phyloP scores from a whole-genome alignment of 2,329 filamentous ascomycete species.

The Penicillium sp. region DNA sequence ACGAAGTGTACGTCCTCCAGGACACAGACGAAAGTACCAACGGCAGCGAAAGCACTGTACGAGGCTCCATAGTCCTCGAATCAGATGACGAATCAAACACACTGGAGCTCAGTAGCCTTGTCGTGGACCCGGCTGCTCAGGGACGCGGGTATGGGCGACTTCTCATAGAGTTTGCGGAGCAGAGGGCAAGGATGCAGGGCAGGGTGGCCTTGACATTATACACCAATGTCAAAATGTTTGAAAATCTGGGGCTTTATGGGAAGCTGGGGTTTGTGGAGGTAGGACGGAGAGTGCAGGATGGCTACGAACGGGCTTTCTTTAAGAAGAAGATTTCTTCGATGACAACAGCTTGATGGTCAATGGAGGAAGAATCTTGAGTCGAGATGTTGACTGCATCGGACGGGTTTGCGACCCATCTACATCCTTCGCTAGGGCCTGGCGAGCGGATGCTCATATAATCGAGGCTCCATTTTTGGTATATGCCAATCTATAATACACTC shows the following conservation, averaged over 20 bases:
- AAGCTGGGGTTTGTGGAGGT: conserved; percentile 28
- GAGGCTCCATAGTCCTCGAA: conserved; percentile 24
- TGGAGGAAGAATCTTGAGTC: no score
- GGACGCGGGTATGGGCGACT: conserved; percentile 27
- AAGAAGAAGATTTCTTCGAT: neutral
- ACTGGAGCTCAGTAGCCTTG: conserved; percentile 25
- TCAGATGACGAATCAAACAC: conserved; percentile 2
- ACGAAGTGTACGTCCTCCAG: conserved; percentile 21
- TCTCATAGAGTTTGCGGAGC: conserved; percentile 23
- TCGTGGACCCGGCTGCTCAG: conserved; percentile 25
- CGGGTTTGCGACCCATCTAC: no score
- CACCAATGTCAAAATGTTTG: conserved; percentile 32
- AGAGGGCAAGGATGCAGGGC: conserved; percentile 8
- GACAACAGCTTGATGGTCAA: neutral
- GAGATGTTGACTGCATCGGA: no score
- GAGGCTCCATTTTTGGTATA: neutral
- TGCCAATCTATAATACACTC: neutral
- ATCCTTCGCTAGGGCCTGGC: no score
- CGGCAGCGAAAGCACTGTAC: neutral
- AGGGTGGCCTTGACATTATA: conserved; percentile 21
- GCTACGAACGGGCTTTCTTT: conserved; percentile 30
- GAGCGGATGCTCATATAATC: no score
- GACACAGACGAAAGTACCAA: neutral
- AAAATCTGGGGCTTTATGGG: conserved; percentile 27
- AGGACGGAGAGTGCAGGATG: conserved; percentile 22